Percentiles rank a stretch among this genome's conserved stretches.
These are phyloP conservation scores for Coffea humblotiana DNA, from an alignment of 305 asterid genomes.

Conservation along the genomic window DNA sequence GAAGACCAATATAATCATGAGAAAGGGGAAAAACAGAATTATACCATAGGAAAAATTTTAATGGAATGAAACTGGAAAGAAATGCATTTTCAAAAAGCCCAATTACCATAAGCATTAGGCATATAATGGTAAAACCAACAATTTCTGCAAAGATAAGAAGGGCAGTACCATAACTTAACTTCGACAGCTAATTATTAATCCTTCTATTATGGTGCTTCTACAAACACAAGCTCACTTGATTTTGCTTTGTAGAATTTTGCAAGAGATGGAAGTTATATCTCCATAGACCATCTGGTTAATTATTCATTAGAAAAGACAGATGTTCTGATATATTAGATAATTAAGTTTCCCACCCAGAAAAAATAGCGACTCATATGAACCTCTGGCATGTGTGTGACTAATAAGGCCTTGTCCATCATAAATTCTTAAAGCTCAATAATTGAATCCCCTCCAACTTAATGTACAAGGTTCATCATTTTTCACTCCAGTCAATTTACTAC, in stretches of 20 bases:
- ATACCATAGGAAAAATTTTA: neutral
- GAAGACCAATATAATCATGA: neutral
- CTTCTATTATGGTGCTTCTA: neutral
- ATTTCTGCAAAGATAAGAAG: neutral
- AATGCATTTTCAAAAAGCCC: neutral
- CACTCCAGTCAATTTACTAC: neutral
- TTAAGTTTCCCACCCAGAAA: neutral
- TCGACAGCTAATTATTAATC: neutral
- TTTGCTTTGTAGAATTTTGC: neutral
- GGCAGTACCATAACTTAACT: neutral
- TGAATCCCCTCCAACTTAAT: neutral
- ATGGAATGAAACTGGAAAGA: slow-evolving; percentile 1
- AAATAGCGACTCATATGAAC: neutral
- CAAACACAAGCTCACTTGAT: slow-evolving; percentile 11
- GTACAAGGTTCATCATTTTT: neutral
- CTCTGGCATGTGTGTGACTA: neutral
- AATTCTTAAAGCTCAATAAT: neutral
- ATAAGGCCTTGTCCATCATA: neutral
- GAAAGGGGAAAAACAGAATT: neutral
- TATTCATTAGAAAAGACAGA: slow-evolving; percentile 1
- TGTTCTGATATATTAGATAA: neutral
- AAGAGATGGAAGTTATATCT: neutral
- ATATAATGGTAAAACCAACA: neutral
- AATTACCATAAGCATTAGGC: neutral
- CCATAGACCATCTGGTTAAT: neutral